Evolutionary conservation across 2,329 filamentous ascomycete genomes (phyloP).

Genomic region (Exophiala phaeomuriformis): DNA sequence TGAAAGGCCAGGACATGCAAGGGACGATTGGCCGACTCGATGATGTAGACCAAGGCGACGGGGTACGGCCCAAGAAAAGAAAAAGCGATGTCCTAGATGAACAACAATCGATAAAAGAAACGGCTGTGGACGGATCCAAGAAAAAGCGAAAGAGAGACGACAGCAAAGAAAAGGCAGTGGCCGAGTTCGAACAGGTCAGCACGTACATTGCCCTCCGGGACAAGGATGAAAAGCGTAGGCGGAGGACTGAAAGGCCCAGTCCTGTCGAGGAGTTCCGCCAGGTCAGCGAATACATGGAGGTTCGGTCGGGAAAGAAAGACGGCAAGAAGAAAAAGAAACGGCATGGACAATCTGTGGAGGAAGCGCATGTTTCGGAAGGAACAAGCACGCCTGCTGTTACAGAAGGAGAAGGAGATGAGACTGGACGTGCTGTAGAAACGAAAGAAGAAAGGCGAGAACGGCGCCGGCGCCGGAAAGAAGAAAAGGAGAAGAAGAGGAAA

Average conservation of each 20-base stretch:
- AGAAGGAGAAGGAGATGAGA: neutral
- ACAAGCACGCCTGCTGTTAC: neutral
- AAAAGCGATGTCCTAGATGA: conserved; percentile 23
- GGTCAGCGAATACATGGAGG: conserved; percentile 21
- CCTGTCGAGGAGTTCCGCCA: conserved; percentile 22
- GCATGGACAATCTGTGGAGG: neutral
- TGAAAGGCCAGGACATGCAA: conserved; percentile 67
- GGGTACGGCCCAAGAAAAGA: conserved; percentile 7
- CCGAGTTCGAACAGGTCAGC: conserved; percentile 19
- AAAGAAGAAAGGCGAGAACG: conserved; percentile 25
- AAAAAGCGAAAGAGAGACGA: conserved; percentile 2
- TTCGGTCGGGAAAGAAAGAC: conserved; percentile 6
- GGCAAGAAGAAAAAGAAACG: neutral
- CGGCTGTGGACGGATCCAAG: conserved; percentile 3
- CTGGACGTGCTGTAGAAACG: conserved; percentile 9
- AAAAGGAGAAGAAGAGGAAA: conserved; percentile 7
- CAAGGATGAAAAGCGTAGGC: conserved; percentile 16
- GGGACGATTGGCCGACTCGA: conserved; percentile 54
- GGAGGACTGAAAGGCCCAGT: conserved; percentile 8
- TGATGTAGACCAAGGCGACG: conserved; percentile 7
- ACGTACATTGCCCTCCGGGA: conserved; percentile 17
- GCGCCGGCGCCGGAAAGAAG: conserved; percentile 19
- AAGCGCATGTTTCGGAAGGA: neutral
- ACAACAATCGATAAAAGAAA: conserved; percentile 3
- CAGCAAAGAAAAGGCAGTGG: neutral